A percentile compares a stretch with the other conserved stretches of the same genome.
Conservation (phyloP, 148 eudicot species). For the Arbutus unedo region DNA sequence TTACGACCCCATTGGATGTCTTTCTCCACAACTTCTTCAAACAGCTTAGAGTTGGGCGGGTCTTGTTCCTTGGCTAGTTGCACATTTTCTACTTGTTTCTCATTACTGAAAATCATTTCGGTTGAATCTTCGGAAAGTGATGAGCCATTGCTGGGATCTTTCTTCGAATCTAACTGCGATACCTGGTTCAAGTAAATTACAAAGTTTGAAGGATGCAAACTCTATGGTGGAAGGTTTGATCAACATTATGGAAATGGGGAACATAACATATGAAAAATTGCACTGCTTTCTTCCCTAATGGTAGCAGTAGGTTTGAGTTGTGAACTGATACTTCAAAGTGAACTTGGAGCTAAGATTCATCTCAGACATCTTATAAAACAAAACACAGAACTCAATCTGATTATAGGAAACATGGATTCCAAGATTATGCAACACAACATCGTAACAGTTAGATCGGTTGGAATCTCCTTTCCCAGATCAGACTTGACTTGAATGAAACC, state of each 20-base stretch:
- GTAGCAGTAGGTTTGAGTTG: not conserved
- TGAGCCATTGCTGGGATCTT: constrained; percentile 11
- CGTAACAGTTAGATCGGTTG: not conserved
- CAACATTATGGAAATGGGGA: not conserved
- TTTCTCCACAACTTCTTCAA: constrained; percentile 12
- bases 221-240: not conserved
- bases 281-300: not conserved
- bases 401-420: not conserved
- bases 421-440: not conserved
- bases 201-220: not conserved
- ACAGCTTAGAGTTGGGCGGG: constrained; percentile 2
- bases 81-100: constrained; percentile 5
- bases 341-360: not conserved
- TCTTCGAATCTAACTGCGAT: constrained; percentile 14
- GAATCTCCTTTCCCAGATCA: not conserved
- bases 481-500: not conserved
- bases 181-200: not conserved
- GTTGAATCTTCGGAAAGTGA: not conserved
- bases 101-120: constrained; percentile 8
- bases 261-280: not conserved
- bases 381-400: not conserved
- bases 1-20: constrained; percentile 45
- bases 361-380: not conserved
- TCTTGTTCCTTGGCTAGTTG: constrained; percentile 8
- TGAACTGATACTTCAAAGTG: not conserved